Base-by-base conservation (phyloP, 1,284 basidiomycete genomes). In the Ceratobasidium sp. region DNA sequence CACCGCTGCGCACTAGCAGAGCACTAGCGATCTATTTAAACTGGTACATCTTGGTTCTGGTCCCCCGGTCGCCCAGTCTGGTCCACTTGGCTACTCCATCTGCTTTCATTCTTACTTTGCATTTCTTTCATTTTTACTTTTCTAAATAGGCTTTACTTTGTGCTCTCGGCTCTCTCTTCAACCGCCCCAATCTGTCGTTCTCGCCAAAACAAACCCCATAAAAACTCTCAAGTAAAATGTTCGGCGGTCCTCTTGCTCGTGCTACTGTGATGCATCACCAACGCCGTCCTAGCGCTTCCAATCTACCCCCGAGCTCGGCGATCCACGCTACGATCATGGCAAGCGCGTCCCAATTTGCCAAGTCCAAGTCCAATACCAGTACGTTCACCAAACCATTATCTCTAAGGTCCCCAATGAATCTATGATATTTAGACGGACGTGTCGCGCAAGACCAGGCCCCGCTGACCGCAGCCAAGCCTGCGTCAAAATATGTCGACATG, bases 21-120 rank as follows among this genome's bases (percentile, higher is more conserved):
- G n/a, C n/a, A n/a, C n/a, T n/a, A n/a, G n/a, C n/a, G n/a, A n/a
- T 36, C 33, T 11, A 60, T 72, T 48, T 72, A 72, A 72, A 50
- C 29, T n/a, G 27, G 41, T 29, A 27, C 9, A 14, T 27, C 27
- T 44, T 27, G 45, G 19, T 41, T 48, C 11, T 48, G 22, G 8
- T 5, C 5, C 56, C 44, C 24, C 59, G 67, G 67, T 72, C 56
- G 56, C 66, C 67, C 67, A 60, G 67, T 72, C 67, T 72, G 67
- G 67, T 72, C 67, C 67, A 72, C 67, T 72, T 50, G 67, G 67
- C 29, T 72, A 27, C 67, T 48, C 67, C 56, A 72, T 72, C 67
- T 72, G 67, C 67, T 72, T 72, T 60, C 67, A 31, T 60, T 72
- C 44, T 60, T 33, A 6, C 41, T 60, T 41, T 29, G 19, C 33